Evolutionary conservation across 1,284 basidiomycete species (phyloP), one percentile per base, ranked within the genome.

Genomic region (Rhodofomes roseus): DNA sequence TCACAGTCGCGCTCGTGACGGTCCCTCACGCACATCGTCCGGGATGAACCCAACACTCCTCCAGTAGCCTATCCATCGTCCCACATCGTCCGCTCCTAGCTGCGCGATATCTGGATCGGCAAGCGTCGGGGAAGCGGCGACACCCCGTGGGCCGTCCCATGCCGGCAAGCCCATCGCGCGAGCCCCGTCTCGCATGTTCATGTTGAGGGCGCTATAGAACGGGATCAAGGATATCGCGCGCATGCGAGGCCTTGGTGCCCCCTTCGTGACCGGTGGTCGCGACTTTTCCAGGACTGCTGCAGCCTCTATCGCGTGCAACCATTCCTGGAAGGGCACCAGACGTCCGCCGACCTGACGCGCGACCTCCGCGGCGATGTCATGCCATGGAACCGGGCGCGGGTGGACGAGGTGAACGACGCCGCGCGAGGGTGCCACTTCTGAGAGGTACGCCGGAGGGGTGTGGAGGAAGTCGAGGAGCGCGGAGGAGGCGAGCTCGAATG

Each of bases 351-450:
- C 59, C 40, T 54, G 44, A 11, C 37, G 40, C 0, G 69, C 64
- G 53, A 71, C 61, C 1, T 62, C 62, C 9, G 54, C 44, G 20
- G 69, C 54, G 59, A 69, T 18, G 5, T 55, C 40, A 27, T 58
- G 48, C 68, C 66, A 70, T 9, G 65, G 57, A 7, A 67, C 63
- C 0, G 69, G 68, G 4, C 58, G 60, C 0, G 71, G 72, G 54
- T 73, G 71, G 3, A 70, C 68, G 56, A 74, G 66, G 56, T 74
- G 71, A 1, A 73, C 56, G 43, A 70, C 58, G n/a, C n/a, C n/a
- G 6, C 60, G 60, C 22, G 63, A 55, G 2, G 41, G 22, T 12
- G 65, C 58, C 4, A 60, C 56, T 7, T 56, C 48, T 14, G 64
- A 65, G 60, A 70, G 60, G 44, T 72, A 22, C 4, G 23, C 8